Evolutionary conservation across 192 early-diverging fungal genomes (phyloP), one percentile per base, ranked within the genome.

Genomic region (Entomortierella beljakovae): DNA sequence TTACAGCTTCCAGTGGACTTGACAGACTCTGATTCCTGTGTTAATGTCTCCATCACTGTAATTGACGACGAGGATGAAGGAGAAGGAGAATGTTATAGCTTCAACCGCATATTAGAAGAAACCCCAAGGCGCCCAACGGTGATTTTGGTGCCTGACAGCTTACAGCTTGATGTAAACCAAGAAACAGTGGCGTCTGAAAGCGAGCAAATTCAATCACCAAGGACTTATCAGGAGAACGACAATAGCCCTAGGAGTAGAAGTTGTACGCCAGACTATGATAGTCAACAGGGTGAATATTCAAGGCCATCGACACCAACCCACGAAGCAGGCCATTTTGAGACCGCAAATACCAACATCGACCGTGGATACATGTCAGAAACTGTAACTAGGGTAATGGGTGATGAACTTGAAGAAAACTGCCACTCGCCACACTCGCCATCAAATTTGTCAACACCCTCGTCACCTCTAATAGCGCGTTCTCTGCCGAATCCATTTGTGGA

Each of bases 321-420:
- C 25, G 23, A 53, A 26, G 2, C 22, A 7, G 28, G 23, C 23
- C 22, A 28, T 26, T 31, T 3, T 53, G 22, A n/a, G 15, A 25
- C 23, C 2, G 23, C 23, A 26, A 57, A 34, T n/a, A 34, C 10
- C 55, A 57, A 8, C 38, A 65, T 65, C 33, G 20, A 31, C 28
- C 51, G 63, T 8, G 63, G 63, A 0, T 65, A 65, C 32, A 6
- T 16, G 22, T 65, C 63, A 29, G 63, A 65, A 38, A 65, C 28
- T 8, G 51, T 65, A 0, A 2, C 5, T 8, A 49, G 15, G 20
- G 51, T 55, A 2, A 43, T 60, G 38, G 10, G 31, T 16, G 34
- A 37, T 6, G 61, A 52, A 34, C 3, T 35, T 7, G 38, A 53
- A 4, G 61, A 64, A n/a, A 6, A 22, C 32, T 26, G 33, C 31